These are phyloP conservation scores for Phycomyces blakesleeanus DNA, from an alignment of 192 early-diverging fungal genomes.

Conservation along the genomic window DNA sequence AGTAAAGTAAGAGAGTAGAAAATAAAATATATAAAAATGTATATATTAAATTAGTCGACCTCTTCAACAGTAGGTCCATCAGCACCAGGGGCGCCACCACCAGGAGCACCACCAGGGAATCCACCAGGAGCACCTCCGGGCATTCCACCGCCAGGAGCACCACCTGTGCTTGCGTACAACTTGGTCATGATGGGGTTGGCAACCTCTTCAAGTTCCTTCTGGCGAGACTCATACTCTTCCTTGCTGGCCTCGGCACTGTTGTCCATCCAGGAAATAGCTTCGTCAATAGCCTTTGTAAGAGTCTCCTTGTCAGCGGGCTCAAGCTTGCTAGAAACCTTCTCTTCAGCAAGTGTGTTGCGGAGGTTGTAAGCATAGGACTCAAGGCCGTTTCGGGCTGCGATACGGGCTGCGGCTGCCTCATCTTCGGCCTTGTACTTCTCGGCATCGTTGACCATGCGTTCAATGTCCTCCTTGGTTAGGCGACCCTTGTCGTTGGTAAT, in stretches of 20 bases:
- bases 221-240: conserved; percentile 89
- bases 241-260: conserved; percentile 86
- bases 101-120: conserved; percentile 21
- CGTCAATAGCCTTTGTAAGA: conserved; percentile 76
- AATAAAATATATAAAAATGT: not conserved
- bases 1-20: not conserved
- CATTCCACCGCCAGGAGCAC: conserved; percentile 32
- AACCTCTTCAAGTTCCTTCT: conserved; percentile 89
- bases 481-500: conserved; percentile 99
- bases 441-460: conserved; percentile 92
- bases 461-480: conserved; percentile 98
- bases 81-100: conserved; percentile 45
- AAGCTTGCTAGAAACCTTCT: conserved; percentile 73
- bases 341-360: conserved; percentile 81
- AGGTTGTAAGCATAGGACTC: conserved; percentile 98
- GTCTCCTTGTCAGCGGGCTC: conserved; percentile 80
- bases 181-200: conserved; percentile 97
- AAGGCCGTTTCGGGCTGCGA: conserved; percentile 90
- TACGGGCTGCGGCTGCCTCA: conserved; percentile 80
- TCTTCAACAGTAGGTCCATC: conserved; percentile 32
- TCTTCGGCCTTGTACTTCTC: conserved; percentile 91
- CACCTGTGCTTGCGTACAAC: conserved; percentile 71
- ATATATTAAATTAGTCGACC: conserved; percentile 18
- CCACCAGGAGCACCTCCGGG: conserved; percentile 30
- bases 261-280: conserved; percentile 92